Conservation (phyloP, 306 rosid species). For the Corylus heterophylla region DNA sequence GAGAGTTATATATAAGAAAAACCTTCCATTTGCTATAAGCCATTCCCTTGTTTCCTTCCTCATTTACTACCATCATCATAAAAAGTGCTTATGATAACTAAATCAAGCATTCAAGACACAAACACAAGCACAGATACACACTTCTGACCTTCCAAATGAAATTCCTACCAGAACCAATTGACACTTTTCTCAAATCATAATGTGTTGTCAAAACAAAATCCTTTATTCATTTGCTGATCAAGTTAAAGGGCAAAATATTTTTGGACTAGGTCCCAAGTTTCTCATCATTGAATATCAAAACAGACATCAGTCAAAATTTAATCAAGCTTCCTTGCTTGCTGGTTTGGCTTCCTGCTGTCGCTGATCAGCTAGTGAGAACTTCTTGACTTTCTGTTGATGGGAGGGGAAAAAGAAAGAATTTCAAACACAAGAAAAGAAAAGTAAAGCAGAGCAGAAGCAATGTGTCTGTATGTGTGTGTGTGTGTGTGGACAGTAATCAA, state of each 20-base stretch:
- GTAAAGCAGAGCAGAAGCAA: neutral
- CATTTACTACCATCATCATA: neutral
- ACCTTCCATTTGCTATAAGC: neutral
- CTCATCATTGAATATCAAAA: neutral
- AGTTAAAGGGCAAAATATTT: neutral
- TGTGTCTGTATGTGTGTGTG: neutral
- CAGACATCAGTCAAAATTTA: slow-evolving; percentile 10
- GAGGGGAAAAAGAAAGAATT: slow-evolving; percentile 1
- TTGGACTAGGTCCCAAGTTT: neutral
- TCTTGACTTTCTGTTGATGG: slow-evolving; percentile 78
- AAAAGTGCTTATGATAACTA: neutral
- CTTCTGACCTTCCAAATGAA: neutral
- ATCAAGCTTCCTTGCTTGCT: slow-evolving; percentile 46
- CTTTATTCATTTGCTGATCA: neutral
- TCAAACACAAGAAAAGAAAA: neutral
- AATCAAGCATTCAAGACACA: neutral
- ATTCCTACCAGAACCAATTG: neutral
- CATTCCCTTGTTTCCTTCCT: neutral
- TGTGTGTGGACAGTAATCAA: neutral
- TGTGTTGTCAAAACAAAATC: neutral
- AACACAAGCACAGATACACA: neutral
- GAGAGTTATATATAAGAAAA: neutral
- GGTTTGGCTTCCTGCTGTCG: slow-evolving; percentile 48
- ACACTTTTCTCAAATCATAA: neutral
- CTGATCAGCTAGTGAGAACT: slow-evolving; percentile 65